Conservation (phyloP, 148 eudicot species). For the Cornus controversa region DNA sequence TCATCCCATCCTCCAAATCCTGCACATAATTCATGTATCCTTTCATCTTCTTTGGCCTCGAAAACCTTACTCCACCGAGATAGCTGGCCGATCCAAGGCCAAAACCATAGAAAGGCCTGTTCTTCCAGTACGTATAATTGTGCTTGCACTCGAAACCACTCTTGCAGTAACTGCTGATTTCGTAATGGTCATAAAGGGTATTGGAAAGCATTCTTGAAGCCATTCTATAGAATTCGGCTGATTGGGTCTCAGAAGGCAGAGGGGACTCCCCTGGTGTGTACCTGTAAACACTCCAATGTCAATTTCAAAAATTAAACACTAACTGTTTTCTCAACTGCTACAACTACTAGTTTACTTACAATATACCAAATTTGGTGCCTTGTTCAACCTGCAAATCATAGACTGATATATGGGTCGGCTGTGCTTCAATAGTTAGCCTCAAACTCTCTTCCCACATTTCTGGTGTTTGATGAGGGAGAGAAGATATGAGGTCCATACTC, state of each 20-base stretch:
- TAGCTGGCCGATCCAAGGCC: conserved; percentile 93
- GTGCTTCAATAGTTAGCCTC: conserved; percentile 57
- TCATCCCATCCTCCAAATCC: conserved; percentile 52
- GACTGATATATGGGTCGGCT: conserved; percentile 81
- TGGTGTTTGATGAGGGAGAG: conserved; percentile 84
- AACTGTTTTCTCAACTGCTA: not conserved
- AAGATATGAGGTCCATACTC: conserved; percentile 94
- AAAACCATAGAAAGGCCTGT: conserved; percentile 65
- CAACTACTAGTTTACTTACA: conserved; percentile 52
- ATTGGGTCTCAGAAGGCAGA: conserved; percentile 74
- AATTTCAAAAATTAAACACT: conserved; percentile 5
- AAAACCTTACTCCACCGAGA: conserved; percentile 66
- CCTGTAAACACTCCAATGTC: conserved; percentile 38
- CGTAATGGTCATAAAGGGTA: conserved; percentile 84
- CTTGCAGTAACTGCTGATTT: conserved; percentile 89
- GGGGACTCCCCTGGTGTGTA: conserved; percentile 93
- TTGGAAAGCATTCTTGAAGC: conserved; percentile 69
- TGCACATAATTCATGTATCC: conserved; percentile 64
- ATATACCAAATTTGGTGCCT: conserved; percentile 74
- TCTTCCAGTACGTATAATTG: conserved; percentile 83
- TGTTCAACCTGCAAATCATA: conserved; percentile 94
- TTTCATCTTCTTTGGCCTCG: conserved; percentile 77
- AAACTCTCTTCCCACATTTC: conserved; percentile 93
- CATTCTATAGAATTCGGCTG: conserved; percentile 81
- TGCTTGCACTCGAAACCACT: conserved; percentile 79